Evolutionary conservation across 352 stramenopile species (phyloP), one percentile per base, ranked within the genome.

Genomic region (Pythium diclinum): DNA sequence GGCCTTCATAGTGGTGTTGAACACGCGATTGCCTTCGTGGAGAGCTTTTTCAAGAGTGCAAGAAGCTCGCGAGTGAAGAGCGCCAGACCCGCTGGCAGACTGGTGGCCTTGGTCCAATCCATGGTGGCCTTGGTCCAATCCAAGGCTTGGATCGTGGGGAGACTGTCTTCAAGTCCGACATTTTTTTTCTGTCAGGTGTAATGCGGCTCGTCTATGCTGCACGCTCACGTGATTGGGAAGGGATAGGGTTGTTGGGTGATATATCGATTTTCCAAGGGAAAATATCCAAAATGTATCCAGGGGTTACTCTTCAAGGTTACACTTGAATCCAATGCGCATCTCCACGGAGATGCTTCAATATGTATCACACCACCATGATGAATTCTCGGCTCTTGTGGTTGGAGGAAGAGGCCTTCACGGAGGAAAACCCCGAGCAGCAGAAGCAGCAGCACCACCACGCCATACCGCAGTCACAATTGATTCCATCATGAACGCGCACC

Each of bases 1-100:
- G 2, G 53, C 36, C 40, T 59, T 59, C 61, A 67, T 67, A 8
- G 28, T 32, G 48, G 46, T 28, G 16, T 51, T 59, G 14, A 59
- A 54, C 34, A 65, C 36, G 6, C 36, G 36, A 14, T 42, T 16
- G 13, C 10, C 16, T 17, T 16, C 2, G 36, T 11, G 9, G 36
- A 42, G n/a, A n/a, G 36, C 36, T 2, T 14, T 42, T 42, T 5
- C 3, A 28, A 28, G 25, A 28, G 25, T 28, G 25, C 25, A 28
- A 28, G 2, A 28, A 28, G 25, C 25, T 28, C 25, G 25, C 25
- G 25, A 14, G 11, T 4, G 36, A n/a, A 42, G 36, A 42, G 36
- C 10, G n/a, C 10, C 13, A 42, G 36, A 17, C 2, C 8, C 9
- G 36, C 13, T 17, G 36, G 36, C 10, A 11, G 13, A 11, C 16